Conservation (phyloP, 139 green algal species). For the Chlorella sorokiniana region DNA sequence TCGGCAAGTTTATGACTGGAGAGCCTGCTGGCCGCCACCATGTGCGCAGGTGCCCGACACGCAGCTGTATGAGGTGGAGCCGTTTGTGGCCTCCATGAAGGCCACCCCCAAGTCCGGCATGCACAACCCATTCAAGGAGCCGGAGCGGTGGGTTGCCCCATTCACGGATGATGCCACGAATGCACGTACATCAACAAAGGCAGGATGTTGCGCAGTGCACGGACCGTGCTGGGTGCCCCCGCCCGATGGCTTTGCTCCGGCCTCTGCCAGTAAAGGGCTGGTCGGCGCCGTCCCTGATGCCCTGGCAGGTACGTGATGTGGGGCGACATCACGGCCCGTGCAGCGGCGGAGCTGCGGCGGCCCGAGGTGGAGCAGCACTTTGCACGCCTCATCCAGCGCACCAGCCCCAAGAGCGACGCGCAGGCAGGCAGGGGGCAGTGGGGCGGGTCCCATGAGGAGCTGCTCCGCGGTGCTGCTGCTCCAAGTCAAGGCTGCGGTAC, state of each 20-base stretch:
- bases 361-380: slow-evolving; percentile 87
- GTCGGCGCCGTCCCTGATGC: too few relatives aligned
- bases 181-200: too few relatives aligned
- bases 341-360: slow-evolving; percentile 75
- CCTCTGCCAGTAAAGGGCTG: too few relatives aligned
- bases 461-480: too few relatives aligned
- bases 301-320: slow-evolving; percentile 92
- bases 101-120: slow-evolving; percentile 82
- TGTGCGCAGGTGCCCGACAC: slow-evolving; percentile 65
- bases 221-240: background rate
- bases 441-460: background rate
- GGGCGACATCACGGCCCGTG: slow-evolving; percentile 78
- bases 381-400: slow-evolving; percentile 87
- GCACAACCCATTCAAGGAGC: slow-evolving; percentile 95
- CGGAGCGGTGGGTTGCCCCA: slow-evolving; percentile 63
- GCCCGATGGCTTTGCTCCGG: too few relatives aligned
- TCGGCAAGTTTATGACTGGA: background rate
- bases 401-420: slow-evolving; percentile 51
- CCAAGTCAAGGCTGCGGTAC: too few relatives aligned
- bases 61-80: slow-evolving; percentile 58
- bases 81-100: slow-evolving; percentile 80
- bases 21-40: background rate
- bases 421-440: background rate
- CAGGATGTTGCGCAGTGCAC: too few relatives aligned
- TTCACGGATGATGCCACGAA: background rate